phyloP scores from a whole-genome alignment of 2,329 filamentous ascomycete species.

The Escovopsis weberi region DNA sequence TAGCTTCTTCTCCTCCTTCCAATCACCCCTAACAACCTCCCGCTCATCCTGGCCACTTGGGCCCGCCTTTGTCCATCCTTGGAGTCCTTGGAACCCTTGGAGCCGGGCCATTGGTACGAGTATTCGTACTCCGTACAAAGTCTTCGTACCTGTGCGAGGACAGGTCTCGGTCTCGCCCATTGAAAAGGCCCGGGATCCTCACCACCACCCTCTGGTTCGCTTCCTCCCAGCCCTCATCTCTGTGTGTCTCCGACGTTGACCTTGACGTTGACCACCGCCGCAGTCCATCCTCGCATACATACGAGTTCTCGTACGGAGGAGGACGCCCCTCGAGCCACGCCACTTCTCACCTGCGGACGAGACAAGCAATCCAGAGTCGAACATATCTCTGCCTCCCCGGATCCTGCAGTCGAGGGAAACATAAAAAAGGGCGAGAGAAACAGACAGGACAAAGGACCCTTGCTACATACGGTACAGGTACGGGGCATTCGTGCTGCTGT shows the following conservation, averaged over 20 bases:
- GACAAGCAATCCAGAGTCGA: not conserved
- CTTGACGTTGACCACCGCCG: not conserved
- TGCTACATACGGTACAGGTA: too few species aligned
- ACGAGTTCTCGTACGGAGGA: too few species aligned
- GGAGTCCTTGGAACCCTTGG: too few species aligned
- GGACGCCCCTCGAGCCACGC: too few species aligned
- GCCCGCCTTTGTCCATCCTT: too few species aligned
- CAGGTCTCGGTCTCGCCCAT: slow-evolving; percentile 12
- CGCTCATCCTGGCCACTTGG: slow-evolving; percentile 11
- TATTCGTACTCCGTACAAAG: too few species aligned
- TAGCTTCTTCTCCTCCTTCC: slow-evolving; percentile 2
- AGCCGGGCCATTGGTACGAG: too few species aligned
- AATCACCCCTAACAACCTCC: slow-evolving; percentile 19
- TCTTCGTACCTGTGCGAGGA: too few species aligned
- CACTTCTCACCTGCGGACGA: not conserved
- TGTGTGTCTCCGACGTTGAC: too few species aligned
- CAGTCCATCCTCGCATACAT: too few species aligned
- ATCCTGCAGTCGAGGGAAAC: too few species aligned
- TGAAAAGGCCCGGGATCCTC: slow-evolving; percentile 27
- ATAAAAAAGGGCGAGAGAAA: not conserved
- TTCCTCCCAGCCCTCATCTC: slow-evolving; percentile 16
- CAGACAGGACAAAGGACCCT: not conserved
- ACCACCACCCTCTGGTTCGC: slow-evolving; percentile 15
- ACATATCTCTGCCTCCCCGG: not conserved
- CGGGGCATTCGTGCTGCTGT: too few species aligned